phyloP scores from a whole-genome alignment of 306 rosid species.

The Hippophae rhamnoides region DNA sequence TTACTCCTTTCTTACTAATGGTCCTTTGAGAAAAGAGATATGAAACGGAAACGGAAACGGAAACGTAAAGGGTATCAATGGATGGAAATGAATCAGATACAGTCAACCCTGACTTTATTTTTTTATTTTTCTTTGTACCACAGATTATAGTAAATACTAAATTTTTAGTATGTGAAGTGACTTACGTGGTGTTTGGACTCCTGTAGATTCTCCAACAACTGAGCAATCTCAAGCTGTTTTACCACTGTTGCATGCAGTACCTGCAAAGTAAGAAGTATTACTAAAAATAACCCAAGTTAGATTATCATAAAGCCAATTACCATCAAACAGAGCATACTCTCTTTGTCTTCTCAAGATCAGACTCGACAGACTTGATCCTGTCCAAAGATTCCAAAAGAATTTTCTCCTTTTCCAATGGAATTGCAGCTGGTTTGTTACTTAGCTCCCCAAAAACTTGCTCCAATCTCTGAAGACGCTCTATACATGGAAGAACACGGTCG shows the following conservation, averaged over 20 bases:
- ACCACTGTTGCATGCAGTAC: constrained; percentile 56
- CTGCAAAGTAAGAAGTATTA: constrained; percentile 29
- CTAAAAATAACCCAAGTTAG: constrained; percentile 8
- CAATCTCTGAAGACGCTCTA: constrained; percentile 67
- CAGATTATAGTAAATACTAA: neutral
- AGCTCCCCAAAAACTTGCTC: constrained; percentile 59
- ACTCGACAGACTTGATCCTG: constrained; percentile 80
- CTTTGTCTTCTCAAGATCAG: constrained; percentile 87
- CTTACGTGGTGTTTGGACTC: constrained; percentile 60
- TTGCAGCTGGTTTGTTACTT: constrained; percentile 55
- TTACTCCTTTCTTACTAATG: no score
- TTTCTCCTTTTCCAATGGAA: constrained; percentile 78
- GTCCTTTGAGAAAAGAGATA: no score
- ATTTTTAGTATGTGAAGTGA: constrained; percentile 1
- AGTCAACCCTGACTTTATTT: no score
- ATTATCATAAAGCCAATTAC: constrained; percentile 3
- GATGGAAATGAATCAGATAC: no score
- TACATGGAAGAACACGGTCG: constrained; percentile 52
- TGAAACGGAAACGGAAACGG: no score
- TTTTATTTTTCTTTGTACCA: neutral
- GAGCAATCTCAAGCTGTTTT: constrained; percentile 73
- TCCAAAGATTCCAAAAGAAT: constrained; percentile 77
- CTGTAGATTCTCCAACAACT: constrained; percentile 53
- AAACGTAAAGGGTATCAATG: no score
- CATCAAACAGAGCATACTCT: constrained; percentile 42